Evolutionary conservation across 2,329 filamentous ascomycete genomes (phyloP), one percentile per base, ranked within the genome.

Genomic region (Didymosphaeria variabile): DNA sequence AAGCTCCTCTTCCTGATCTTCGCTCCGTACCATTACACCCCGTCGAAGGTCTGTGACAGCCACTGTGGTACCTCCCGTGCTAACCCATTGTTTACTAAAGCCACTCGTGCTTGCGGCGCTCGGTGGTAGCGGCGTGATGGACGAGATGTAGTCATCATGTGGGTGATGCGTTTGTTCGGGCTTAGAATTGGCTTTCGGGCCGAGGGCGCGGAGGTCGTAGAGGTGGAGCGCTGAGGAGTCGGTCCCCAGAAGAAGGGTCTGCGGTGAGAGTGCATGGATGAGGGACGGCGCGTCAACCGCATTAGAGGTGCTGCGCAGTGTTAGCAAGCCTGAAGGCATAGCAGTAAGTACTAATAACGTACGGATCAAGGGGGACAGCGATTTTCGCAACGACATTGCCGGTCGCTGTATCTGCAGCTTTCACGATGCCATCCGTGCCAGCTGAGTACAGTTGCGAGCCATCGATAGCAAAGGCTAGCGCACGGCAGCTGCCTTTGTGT

Each of bases 1-100:
- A 60, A 98, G 81, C 79, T 98, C 93, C 67, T 97, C 94, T 71
- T 96, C 95, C 75, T 98, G 95, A 72, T 98, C 93, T 74, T 97
- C 95, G 67, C 93, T 97, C 61, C 90, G 90, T 3, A 94, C 90
- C 46, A 98, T 82, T 6, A 97, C 92, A 15, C 94, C 94, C 51
- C 92, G 86, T 26, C 94, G 88, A 47, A 97, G 83, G 76, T 99
- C 95, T 0, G 93, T 97, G 40, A 97, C 90, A 1, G 93, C 92
- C 21, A 99, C 82, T 0, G 94, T 98, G 1, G 92, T 94, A 47
- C 93, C 94, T 36, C 95, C 95, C 0, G 94, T 97, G 40, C 91
- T 95, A 55, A 97, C 87, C 91, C 93, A 99, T 80, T 98, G 94
- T 80, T 97, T 97, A 71, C 92, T 89, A 76, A 92, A 94, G 5